phyloP scores from a whole-genome alignment of 495 filamentous ascomycete genomes.

The Parathielavia appendiculata region DNA sequence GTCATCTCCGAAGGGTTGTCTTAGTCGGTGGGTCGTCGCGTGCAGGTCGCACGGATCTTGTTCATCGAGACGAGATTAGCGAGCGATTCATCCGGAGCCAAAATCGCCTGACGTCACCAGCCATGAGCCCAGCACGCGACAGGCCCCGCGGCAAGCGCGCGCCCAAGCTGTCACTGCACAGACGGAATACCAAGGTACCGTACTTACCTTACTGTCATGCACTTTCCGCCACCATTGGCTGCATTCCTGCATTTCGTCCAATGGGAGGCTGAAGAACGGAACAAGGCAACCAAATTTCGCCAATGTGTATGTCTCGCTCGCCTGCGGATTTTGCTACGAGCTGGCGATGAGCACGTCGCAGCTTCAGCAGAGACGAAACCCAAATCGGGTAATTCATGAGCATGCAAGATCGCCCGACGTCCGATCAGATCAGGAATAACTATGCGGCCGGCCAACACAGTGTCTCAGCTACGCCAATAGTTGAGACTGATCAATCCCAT shows the following conservation, averaged over 20 bases:
- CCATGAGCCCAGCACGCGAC: conserved; percentile 6
- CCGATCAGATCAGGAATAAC: neutral
- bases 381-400: conserved; percentile 2
- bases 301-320: too few species aligned
- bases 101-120: conserved; percentile 9
- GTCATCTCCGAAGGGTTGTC: neutral
- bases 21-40: neutral
- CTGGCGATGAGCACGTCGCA: too few species aligned
- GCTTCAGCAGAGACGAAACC: neutral
- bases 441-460: too few species aligned
- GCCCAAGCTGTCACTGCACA: conserved; percentile 1
- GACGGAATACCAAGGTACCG: too few species aligned
- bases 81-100: conserved; percentile 7
- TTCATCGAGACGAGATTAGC: conserved; percentile 10
- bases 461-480: neutral
- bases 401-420: conserved; percentile 10
- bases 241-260: neutral
- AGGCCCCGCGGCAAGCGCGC: conserved; percentile 13
- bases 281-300: too few species aligned
- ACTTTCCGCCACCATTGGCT: neutral
- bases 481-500: neutral
- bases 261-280: neutral
- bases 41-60: conserved; percentile 7
- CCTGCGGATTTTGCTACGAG: too few species aligned
- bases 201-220: too few species aligned